These are phyloP conservation scores for Xylaria digitata DNA, from an alignment of 2,329 filamentous ascomycete genomes.

Conservation along the genomic window DNA sequence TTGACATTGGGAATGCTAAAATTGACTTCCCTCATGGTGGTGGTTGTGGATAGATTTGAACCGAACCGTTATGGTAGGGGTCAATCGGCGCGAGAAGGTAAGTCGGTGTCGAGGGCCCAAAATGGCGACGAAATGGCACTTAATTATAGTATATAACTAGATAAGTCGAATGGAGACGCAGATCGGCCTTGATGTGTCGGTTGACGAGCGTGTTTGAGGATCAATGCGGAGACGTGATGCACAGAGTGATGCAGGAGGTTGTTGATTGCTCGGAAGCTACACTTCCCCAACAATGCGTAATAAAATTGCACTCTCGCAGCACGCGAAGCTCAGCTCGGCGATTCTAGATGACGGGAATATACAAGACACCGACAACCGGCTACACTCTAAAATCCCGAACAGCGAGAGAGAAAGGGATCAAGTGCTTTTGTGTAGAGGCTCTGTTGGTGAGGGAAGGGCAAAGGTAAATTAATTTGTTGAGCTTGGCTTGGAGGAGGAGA, in stretches of 20 bases:
- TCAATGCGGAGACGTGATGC: constrained; percentile 45
- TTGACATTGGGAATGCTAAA: constrained; percentile 99
- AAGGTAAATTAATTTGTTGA: constrained; percentile 36
- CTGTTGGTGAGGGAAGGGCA: constrained; percentile 28
- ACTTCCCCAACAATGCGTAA: constrained; percentile 45
- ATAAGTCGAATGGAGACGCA: constrained; percentile 38
- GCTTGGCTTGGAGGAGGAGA: constrained; percentile 36
- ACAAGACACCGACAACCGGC: constrained; percentile 20
- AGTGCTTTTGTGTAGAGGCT: constrained; percentile 28
- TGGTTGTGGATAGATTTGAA: constrained; percentile 57
- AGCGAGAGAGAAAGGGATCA: constrained; percentile 16
- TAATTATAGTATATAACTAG: constrained; percentile 45
- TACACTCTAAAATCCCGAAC: constrained; percentile 11
- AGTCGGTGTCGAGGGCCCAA: constrained; percentile 28
- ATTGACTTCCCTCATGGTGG: constrained; percentile 98
- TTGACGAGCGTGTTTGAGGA: constrained; percentile 43
- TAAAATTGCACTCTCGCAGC: constrained; percentile 41
- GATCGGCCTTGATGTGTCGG: constrained; percentile 37
- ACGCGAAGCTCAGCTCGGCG: constrained; percentile 29
- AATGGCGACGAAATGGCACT: background rate
- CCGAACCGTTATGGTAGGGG: constrained; percentile 36
- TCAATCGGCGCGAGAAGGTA: constrained; percentile 41
- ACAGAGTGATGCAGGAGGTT: constrained; percentile 32
- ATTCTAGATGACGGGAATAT: constrained; percentile 11
- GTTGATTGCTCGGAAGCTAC: constrained; percentile 39